A percentile compares a stretch with the other conserved stretches of the same genome.
Evolutionary conservation across 306 rosid genomes (phyloP).

Genomic region (Sphenostylis stenocarpa): DNA sequence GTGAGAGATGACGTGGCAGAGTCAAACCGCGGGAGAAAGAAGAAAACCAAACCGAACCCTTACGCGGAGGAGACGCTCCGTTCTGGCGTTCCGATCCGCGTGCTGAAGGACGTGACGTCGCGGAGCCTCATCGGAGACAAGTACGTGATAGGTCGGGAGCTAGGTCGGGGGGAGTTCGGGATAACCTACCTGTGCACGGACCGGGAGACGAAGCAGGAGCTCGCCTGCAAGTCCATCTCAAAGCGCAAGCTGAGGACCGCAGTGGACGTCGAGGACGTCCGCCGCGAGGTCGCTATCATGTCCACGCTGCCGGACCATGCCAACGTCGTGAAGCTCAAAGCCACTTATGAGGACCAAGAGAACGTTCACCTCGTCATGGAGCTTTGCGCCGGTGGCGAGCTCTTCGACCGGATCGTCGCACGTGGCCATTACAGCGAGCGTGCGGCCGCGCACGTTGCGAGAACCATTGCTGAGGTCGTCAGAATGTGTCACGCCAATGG

Average conservation of each 20-base stretch:
- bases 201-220: slow-evolving; percentile 74
- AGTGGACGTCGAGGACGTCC: slow-evolving; percentile 76
- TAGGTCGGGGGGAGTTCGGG: slow-evolving; percentile 98
- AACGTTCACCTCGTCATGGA: slow-evolving; percentile 93
- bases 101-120: slow-evolving; percentile 75
- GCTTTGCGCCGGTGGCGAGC: slow-evolving; percentile 81
- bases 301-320: slow-evolving; percentile 76
- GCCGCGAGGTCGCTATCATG: slow-evolving; percentile 91
- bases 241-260: slow-evolving; percentile 86
- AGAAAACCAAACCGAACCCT: slow-evolving; percentile 54
- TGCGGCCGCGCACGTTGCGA: slow-evolving; percentile 77
- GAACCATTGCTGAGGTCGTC: slow-evolving; percentile 80
- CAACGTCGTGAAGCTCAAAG: slow-evolving; percentile 69
- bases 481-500: slow-evolving; percentile 85
- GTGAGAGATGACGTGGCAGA: slow-evolving; percentile 46
- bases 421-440: slow-evolving; percentile 85
- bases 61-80: slow-evolving; percentile 43
- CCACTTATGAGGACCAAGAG: slow-evolving; percentile 75
- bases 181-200: slow-evolving; percentile 92
- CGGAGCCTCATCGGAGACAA: slow-evolving; percentile 77
- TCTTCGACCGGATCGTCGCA: slow-evolving; percentile 84
- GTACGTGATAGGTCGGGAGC: slow-evolving; percentile 84
- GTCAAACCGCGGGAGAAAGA: slow-evolving; percentile 26
- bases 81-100: slow-evolving; percentile 79
- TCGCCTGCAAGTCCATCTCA: slow-evolving; percentile 96